Evolutionary conservation across 2,329 filamentous ascomycete species (phyloP).

Genomic region (Delphinella strobiligena): DNA sequence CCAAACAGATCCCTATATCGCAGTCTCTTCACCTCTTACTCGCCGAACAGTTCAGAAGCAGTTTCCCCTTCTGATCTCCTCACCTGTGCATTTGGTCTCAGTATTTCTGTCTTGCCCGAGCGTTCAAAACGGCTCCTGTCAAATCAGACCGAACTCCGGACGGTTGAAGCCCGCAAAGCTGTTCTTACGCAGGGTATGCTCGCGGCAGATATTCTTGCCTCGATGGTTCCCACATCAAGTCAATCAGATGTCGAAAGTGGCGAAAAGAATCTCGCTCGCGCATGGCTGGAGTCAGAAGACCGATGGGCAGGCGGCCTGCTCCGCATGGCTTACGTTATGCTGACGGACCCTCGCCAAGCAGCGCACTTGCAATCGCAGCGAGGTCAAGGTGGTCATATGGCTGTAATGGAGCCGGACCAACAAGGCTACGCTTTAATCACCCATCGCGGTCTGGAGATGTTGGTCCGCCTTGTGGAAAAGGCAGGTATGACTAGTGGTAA

Average conservation of each 20-base stretch:
- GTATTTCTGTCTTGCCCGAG: constrained; percentile 75
- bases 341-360: constrained; percentile 1
- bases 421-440: constrained; percentile 24
- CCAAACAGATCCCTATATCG: constrained; percentile 81
- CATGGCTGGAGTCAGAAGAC: constrained; percentile 74
- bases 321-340: constrained; percentile 61
- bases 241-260: constrained; percentile 9
- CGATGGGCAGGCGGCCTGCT: constrained; percentile 74
- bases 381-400: constrained; percentile 11
- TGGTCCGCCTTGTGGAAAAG: constrained; percentile 35
- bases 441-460: constrained; percentile 34
- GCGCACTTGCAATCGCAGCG: constrained; percentile 8
- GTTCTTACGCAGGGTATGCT: constrained; percentile 86
- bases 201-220: constrained; percentile 76
- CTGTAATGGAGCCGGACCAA: constrained; percentile 13
- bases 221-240: constrained; percentile 38
- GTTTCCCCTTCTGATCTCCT: constrained; percentile 58
- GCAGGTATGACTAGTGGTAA: constrained; percentile 18
- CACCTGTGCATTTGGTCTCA: constrained; percentile 75
- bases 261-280: constrained; percentile 49
- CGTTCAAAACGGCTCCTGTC: constrained; percentile 36
- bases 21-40: constrained; percentile 56
- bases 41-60: constrained; percentile 10
- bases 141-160: constrained; percentile 36
- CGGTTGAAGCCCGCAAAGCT: constrained; percentile 75